These are phyloP conservation scores for Boehmeria nivea DNA, from an alignment of 306 rosid species.

Conservation along the genomic window DNA sequence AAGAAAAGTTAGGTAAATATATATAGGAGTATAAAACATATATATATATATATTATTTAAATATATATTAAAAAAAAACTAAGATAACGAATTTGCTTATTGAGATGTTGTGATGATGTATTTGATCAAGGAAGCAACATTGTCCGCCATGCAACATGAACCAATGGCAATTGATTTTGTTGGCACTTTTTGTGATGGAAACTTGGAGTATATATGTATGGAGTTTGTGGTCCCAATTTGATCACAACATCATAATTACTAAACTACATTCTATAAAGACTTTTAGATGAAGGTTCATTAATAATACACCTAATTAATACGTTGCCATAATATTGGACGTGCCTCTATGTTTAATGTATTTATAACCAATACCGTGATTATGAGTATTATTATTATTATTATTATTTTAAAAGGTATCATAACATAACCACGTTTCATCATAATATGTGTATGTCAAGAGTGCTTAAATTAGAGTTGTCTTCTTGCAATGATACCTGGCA, in stretches of 20 bases:
- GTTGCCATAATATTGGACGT: conserved; percentile 6
- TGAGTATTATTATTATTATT: too few relatives aligned
- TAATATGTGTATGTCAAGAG: too few relatives aligned
- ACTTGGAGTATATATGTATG: conserved; percentile 1
- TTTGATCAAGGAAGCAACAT: conserved; percentile 16
- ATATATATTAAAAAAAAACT: not conserved
- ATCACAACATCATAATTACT: not conserved
- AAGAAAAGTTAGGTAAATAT: not conserved
- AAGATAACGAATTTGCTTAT: not conserved
- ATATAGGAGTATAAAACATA: not conserved
- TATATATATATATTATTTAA: not conserved
- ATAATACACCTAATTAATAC: not conserved
- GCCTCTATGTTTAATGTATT: conserved; percentile 1
- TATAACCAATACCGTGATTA: not conserved
- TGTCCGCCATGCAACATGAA: conserved; percentile 28
- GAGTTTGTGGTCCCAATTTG: conserved; percentile 21
- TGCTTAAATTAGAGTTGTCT: too few relatives aligned
- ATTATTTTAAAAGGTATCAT: too few relatives aligned
- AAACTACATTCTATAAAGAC: not conserved
- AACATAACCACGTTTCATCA: too few relatives aligned
- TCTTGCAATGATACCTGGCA: too few relatives aligned
- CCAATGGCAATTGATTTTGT: conserved; percentile 9
- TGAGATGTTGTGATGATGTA: conserved; percentile 8
- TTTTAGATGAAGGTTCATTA: conserved; percentile 18
- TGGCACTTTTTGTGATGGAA: conserved; percentile 18